Evolutionary conservation across 257 asterid species (phyloP).

Genomic region (Solanum virginianum): DNA sequence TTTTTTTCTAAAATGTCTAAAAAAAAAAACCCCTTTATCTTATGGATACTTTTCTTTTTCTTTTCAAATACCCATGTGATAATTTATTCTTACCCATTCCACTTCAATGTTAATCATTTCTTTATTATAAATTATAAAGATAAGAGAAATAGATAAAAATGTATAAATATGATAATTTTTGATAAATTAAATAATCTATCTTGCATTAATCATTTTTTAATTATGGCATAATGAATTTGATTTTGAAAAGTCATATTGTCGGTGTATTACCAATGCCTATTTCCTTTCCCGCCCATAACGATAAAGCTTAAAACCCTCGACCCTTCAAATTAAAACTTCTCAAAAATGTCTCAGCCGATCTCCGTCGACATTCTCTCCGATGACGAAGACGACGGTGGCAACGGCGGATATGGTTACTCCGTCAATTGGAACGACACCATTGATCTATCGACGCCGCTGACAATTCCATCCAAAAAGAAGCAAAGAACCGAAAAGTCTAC

Average conservation of each 20-base stretch:
- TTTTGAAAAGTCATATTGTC: not conserved
- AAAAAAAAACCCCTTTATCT: no score
- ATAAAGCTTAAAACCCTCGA: not conserved
- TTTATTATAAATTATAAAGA: no score
- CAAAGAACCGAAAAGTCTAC: slow-evolving; percentile 33
- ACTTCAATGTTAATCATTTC: not conserved
- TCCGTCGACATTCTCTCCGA: slow-evolving; percentile 65
- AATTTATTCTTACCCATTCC: not conserved
- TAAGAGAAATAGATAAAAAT: no score
- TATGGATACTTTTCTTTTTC: not conserved
- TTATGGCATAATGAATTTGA: not conserved
- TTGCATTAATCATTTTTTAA: not conserved
- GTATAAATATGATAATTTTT: no score
- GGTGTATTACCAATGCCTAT: not conserved
- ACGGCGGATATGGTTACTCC: not conserved
- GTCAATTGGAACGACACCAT: slow-evolving; percentile 10
- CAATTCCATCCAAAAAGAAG: slow-evolving; percentile 45
- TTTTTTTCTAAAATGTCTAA: no score
- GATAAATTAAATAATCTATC: not conserved
- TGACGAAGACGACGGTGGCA: slow-evolving; percentile 5
- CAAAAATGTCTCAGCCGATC: slow-evolving; percentile 51
- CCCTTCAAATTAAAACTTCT: not conserved
- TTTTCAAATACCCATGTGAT: not conserved
- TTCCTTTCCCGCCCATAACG: not conserved
- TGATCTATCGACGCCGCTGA: slow-evolving; percentile 63